Evolutionary conservation across 257 asterid genomes (phyloP), one percentile per base, ranked within the genome.

Genomic region (Gentiana macrophylla): DNA sequence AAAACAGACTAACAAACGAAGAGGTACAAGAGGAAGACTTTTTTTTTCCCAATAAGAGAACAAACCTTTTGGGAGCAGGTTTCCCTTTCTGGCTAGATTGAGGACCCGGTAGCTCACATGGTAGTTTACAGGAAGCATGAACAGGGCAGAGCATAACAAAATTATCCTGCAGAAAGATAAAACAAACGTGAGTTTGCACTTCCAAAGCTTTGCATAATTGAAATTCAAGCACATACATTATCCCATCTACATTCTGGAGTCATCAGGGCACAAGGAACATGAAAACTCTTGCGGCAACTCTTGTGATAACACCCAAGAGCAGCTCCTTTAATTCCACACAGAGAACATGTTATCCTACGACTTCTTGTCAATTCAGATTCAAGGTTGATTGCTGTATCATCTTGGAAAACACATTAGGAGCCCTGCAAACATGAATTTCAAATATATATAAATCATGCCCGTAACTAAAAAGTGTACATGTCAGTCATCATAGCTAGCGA

Each of bases 241-340:
- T 91, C 98, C 96, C 98, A 87, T 68, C 82, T 77, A 68, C 90
- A 87, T 61, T 87, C 74, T 50, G 94, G 87, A 57, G 90, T 84
- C 72, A 82, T 43, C 70, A 71, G 78, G n/a, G 98, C 98, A 77
- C 98, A 91, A 47, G 98, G 70, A 70, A 87, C 86, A 65, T 91
- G 98, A 77, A 84, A 87, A 71, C 96, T 91, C 76, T 66, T 84
- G 65, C 89, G 89, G 69, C 98, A 91, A 67, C 81, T 83, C 69
- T 73, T 85, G 44, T 80, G 89, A 35, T 80, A 91, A 72, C 98
- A 91, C 12, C 98, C 98, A 12, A 91, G 96, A 59, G 98, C 90
- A 52, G 96, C 98, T 35, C 98, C 98, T 66, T 79, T 87, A 72
- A 70, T 64, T 58, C 95, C 93, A 75, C 98, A 91, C 69, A 86